Base-by-base conservation (phyloP, 177 flowering plant genomes). In the Vitis hybrid region DNA sequence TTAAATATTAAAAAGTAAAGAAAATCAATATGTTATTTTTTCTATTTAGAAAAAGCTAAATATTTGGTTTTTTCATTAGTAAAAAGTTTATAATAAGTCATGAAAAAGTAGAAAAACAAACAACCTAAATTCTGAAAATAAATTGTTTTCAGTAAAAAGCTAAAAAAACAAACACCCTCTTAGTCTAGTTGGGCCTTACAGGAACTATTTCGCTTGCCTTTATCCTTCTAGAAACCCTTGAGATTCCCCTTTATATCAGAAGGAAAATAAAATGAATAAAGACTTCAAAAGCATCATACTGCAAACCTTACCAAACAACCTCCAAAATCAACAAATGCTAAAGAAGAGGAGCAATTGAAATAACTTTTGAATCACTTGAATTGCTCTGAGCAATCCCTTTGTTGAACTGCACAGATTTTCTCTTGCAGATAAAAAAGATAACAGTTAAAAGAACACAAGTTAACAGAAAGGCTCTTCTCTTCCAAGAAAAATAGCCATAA, bases 211-310 rank as follows among this genome's bases (percentile, higher is more conserved):
- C 2, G 18, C 56, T 80, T 80, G 77, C 70, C 71, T 69, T 76
- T 86, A 51, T 35, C 58, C 48, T 76, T 78, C 73, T 71, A 83
- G 70, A 66, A 59, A 66, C 71, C 73, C 63, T 79, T 71, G 46
- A 61, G 32, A 69, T 24, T 68, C 8, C 57, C 82, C 90, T 88
- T 74, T 32, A 76, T 52, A 66, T 24, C 14, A 71, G 50, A 18
- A 30, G 24, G 10, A 60, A 21, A 20, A 67, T 7, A 30, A n/a
- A n/a, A 57, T 64, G 27, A 3, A 66, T 11, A 58, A 18, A 64
- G 3, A 12, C 3, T 30, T 58, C 1, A 7, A 51, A 30, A 54
- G 52, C 12, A 53, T 11, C 9, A 11, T 10, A 59, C 18, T 8
- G 55, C 32, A 1, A 11, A 32, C 20, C 6, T 24, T 50, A 46